Percentiles rank a stretch among this genome's conserved stretches.
These are phyloP conservation scores for Selaginella tamariscina DNA, from an alignment of 75 land plant genomes.

Conservation along the genomic window DNA sequence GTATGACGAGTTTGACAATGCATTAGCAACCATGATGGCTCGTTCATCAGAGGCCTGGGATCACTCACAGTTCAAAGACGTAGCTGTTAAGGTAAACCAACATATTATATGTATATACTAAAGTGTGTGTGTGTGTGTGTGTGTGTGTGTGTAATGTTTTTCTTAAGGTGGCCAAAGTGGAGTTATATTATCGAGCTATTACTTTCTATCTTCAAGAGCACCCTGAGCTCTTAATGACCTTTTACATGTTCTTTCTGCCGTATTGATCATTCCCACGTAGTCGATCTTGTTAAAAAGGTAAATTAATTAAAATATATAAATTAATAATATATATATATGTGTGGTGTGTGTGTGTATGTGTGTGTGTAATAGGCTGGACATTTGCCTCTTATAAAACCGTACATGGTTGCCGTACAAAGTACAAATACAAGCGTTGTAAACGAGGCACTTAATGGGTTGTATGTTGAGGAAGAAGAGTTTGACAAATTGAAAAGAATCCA, in stretches of 20 bases:
- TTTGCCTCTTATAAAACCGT: neutral
- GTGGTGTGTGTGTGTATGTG: neutral
- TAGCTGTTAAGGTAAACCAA: neutral
- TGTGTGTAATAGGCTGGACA: slow-evolving; percentile 1
- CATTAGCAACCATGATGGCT: neutral
- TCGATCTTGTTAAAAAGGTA: slow-evolving; percentile 2
- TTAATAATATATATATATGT: too few relatives aligned
- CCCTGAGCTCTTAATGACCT: slow-evolving; percentile 7
- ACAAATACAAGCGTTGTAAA: neutral
- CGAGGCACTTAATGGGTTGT: slow-evolving; percentile 1
- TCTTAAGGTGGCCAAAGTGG: neutral
- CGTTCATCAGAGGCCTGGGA: slow-evolving; percentile 11
- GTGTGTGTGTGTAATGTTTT: too few relatives aligned
- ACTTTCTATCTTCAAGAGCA: slow-evolving; percentile 5
- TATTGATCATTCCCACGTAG: slow-evolving; percentile 1
- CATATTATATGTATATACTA: too few relatives aligned
- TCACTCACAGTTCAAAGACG: slow-evolving; percentile 6
- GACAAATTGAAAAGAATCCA: neutral
- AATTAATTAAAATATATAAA: too few relatives aligned
- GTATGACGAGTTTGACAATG: slow-evolving; percentile 12
- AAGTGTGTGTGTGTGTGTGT: too few relatives aligned
- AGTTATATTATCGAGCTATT: slow-evolving; percentile 6
- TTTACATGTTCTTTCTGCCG: slow-evolving; percentile 1
- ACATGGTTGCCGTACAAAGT: neutral
- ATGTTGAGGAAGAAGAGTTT: slow-evolving; percentile 12